Evolutionary conservation across 208 protist genomes (phyloP), one percentile per base, ranked within the genome.

Genomic region (Trichomonas vaginalis): DNA sequence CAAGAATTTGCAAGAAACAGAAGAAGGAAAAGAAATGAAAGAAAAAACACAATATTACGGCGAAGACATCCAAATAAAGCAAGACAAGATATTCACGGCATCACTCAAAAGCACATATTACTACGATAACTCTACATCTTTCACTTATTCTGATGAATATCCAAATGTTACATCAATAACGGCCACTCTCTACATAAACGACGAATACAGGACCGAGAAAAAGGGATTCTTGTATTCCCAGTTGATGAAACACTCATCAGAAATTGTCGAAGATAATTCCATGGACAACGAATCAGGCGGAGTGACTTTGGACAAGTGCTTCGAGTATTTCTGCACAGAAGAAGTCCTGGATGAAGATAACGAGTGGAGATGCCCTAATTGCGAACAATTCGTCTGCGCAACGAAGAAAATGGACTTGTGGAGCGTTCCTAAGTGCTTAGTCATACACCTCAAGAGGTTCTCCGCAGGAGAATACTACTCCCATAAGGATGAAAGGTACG

Each of bases 321-420:
- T 95, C 39, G 37, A 47, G 35, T 82, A 47, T 27, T 95, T 80
- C 15, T 27, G 35, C 14, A 45, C 32, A 79, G 17, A 70, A n/a
- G 92, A 95, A 45, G 82, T 10, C 10, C 35, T 95, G 1, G 51
- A 61, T 80, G 92, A 79, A 82, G 49, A 95, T 39, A 95, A 95
- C 35, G 35, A 40, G 35, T 95, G 92, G 92, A 42, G 39, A 42
- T 95, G 92, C 61, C 47, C 47, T 21, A 45, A 95, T 21, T 95
- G 92, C 35, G 0, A 40, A 0, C 0, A 61, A 10, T n/a, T 42
- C 37, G 49, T 80, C 15, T 95, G 92, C 27, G 92, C 92, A 32
- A 45, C 61, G 17, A 95, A 95, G 42, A 42, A 61, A 39, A 51
- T 95, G 49, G 49, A 95, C 15, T 32, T 95, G 0, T 95, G 92